Evolutionary conservation across 129 eudicot genomes (phyloP), one percentile per base, ranked within the genome.

Genomic region (Helianthus tuberosus): DNA sequence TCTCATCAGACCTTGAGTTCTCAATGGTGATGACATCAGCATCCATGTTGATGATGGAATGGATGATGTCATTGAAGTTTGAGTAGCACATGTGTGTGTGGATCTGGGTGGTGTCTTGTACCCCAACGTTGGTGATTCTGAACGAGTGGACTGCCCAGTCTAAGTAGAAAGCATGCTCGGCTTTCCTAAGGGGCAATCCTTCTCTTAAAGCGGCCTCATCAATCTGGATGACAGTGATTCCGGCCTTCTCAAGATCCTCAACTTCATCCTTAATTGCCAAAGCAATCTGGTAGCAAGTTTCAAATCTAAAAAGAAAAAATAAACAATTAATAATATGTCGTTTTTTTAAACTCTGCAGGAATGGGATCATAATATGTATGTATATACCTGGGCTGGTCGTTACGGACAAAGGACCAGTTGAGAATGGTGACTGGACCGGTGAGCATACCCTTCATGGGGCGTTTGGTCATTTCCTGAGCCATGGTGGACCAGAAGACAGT

Each of bases 71-170:
- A 14, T 91, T 94, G 89, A 94, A 94, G 96, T 94, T 85, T 16
- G 99, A 94, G 89, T 94, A 94, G 90, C 99, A 94, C 99, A 94
- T 94, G 86, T 94, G 99, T n/a, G 99, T 94, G 91, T 94, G 99
- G 79, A 94, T 91, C 91, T 88, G 90, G 55, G 90, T 85, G 48
- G 93, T 80, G 83, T 88, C 83, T 49, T 80, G 54, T 6, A 88
- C 84, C 5, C 93, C 90, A 0, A 72, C 82, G 7, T 85, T 85
- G 67, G 88, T 88, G 66, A 88, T 83, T 75, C 90, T 82, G 86
- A 88, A 88, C 20, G 90, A 85, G 80, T 88, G 89, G 3, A 85
- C 93, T 0, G 93, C 93, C 93, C 90, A 88, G 81, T 82, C 86
- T 66, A 88, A 68, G 78, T 88, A 88, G 87, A 77, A 82, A 62